A percentile compares a stretch with the other conserved stretches of the same genome.
Evolutionary conservation across 306 rosid genomes (phyloP).

Genomic region (Neltuma alba): DNA sequence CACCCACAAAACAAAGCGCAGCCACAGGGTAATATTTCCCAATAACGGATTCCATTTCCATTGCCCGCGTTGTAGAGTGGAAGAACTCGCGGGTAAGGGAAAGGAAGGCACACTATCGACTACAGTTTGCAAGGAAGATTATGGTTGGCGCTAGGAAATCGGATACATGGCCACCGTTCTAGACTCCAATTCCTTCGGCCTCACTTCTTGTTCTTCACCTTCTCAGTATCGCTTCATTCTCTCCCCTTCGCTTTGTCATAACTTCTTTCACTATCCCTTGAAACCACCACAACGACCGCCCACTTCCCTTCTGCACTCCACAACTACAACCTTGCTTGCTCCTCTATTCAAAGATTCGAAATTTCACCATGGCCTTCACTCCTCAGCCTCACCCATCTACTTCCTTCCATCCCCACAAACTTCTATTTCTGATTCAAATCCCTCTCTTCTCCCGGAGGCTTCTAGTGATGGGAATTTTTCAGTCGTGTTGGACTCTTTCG

Average conservation of each 20-base stretch:
- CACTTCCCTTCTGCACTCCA: conserved; percentile 22
- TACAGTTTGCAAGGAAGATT: not conserved
- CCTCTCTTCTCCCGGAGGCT: conserved; percentile 31
- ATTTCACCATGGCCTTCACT: conserved; percentile 30
- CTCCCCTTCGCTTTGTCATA: not conserved
- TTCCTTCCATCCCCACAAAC: not conserved
- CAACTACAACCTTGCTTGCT: not conserved
- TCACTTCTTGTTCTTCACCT: not conserved
- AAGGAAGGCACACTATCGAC: too few relatives aligned
- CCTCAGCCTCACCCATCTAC: conserved; percentile 33
- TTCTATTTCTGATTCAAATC: conserved; percentile 1
- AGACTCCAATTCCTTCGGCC: not conserved
- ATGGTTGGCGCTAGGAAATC: not conserved
- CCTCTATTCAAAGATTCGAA: not conserved
- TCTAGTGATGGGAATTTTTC: conserved; percentile 4
- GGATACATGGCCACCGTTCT: not conserved
- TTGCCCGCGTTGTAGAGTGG: not conserved
- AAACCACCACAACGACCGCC: conserved; percentile 1
- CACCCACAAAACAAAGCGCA: too few relatives aligned
- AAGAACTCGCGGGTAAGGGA: not conserved
- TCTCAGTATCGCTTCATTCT: not conserved
- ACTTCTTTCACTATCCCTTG: conserved; percentile 18
- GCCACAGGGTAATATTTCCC: too few relatives aligned
- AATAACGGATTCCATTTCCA: too few relatives aligned
- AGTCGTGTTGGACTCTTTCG: not conserved